Conservation (phyloP, 163 green algal species). For the Prototheca wickerhamii region DNA sequence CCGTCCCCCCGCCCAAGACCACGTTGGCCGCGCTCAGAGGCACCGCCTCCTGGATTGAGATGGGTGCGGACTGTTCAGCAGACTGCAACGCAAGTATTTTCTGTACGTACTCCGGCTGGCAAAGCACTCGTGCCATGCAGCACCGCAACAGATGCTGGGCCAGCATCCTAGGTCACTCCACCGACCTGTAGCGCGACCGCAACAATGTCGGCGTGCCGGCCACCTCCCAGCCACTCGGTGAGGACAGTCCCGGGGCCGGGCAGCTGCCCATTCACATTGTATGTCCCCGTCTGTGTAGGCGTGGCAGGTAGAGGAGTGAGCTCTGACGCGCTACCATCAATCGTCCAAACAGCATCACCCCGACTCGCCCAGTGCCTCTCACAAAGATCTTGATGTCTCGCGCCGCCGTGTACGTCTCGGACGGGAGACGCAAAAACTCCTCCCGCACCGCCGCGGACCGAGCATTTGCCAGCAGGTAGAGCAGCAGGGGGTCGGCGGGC, state of each 20-base stretch:
- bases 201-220: constrained; percentile 14
- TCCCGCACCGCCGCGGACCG: constrained; percentile 34
- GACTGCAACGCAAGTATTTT: no score
- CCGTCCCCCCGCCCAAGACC: constrained; percentile 37
- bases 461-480: constrained; percentile 24
- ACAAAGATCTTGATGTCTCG: constrained; percentile 39
- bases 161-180: background rate
- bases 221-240: background rate
- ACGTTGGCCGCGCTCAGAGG: constrained; percentile 70
- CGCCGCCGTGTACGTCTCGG: constrained; percentile 32
- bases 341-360: background rate
- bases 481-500: constrained; percentile 24
- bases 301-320: background rate
- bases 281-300: constrained; percentile 45
- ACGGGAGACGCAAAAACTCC: constrained; percentile 33
- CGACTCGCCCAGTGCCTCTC: background rate
- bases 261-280: constrained; percentile 64
- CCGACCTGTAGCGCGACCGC: constrained; percentile 39
- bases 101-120: no score
- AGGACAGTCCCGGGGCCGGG: constrained; percentile 17
- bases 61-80: constrained; percentile 15
- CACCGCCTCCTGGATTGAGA: constrained; percentile 61
- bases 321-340: background rate
- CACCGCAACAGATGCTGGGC: background rate
- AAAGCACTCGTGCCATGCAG: background rate